Evolutionary conservation across 2,329 filamentous ascomycete species (phyloP).

Genomic region (Calonectria crousiana): DNA sequence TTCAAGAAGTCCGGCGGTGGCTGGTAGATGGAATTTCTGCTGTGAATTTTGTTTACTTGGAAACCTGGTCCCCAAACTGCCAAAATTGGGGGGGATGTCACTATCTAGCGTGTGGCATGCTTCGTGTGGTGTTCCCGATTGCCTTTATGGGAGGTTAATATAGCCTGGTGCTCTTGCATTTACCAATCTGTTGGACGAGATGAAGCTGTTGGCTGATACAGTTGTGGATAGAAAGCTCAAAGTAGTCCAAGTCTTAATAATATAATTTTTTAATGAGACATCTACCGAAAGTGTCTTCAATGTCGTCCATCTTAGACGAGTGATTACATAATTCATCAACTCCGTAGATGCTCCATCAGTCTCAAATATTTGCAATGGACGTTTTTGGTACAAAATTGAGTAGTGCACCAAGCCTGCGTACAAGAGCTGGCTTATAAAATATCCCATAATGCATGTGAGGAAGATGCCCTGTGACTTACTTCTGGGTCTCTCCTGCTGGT

Average conservation of each 20-base stretch:
- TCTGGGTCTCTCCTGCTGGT: too few species aligned
- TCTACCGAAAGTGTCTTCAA: not conserved
- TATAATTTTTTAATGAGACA: not conserved
- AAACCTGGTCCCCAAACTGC: not conserved
- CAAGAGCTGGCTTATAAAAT: too few species aligned
- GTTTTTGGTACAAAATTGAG: too few species aligned
- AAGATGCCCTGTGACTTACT: too few species aligned
- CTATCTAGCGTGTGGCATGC: not conserved
- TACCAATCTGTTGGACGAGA: not conserved
- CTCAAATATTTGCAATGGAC: too few species aligned
- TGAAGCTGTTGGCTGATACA: not conserved
- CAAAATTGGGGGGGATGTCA: not conserved
- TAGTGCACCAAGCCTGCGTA: too few species aligned
- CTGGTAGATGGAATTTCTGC: conserved; percentile 29
- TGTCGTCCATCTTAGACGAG: too few species aligned
- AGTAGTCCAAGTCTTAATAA: not conserved
- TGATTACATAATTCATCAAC: not conserved
- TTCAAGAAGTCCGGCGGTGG: conserved; percentile 38
- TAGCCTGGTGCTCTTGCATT: not conserved
- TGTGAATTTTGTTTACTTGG: not conserved
- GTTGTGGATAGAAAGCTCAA: not conserved
- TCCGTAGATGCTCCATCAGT: too few species aligned
- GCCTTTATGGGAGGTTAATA: not conserved
- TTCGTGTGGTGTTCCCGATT: not conserved
- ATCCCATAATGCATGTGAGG: too few species aligned